Base-by-base conservation (phyloP, 306 rosid genomes). In the Trichosanthes cucumerina region DNA sequence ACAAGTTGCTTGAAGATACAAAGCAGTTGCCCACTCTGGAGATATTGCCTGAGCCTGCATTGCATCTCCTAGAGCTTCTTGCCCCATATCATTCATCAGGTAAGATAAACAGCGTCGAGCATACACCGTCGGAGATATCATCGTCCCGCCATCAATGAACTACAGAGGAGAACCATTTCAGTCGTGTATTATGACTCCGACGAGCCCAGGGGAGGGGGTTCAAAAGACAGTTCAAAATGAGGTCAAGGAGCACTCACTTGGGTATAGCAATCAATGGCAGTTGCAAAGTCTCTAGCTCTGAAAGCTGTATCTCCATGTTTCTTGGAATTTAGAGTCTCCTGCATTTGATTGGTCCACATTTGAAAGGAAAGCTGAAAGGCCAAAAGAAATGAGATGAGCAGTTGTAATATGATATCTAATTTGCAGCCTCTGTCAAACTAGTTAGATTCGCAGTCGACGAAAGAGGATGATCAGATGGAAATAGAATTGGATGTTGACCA, bases 291-390 rank as follows among this genome's bases (percentile, higher is more conserved):
- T 87, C 88, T 95, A 7, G 93, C 96, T 81, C 93, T 69, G 82
- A 95, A 95, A 80, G 99, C 99, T 77, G 90, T 80, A 75, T 95
- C 99, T 79, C 97, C 99, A 68, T 87, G 92, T 88, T 88, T 92
- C 91, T 95, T 95, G 77, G 89, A 88, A 79, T 95, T 93, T 75
- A 95, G 80, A 43, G 97, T 91, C 70, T 91, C 99, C 81, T 92
- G 99, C 97, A 95, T 95, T 86, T 91, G 97, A 75, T 84, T 90
- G 6, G 99, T 92, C 99, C 97, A 95, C 85, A 95, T 59, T 81
- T 95, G 99, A 84, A 95, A 95, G 28, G 99, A 95, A 83, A 95
- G 97, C 99, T 95, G 93, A 87, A 82, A 73, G 54, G 62, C 84
- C 83, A 33, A 79, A 49, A 81, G 33, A 75, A 76, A 54, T 54